Evolutionary conservation across 495 filamentous ascomycete genomes (phyloP).

Genomic region (Immersiella caudata): DNA sequence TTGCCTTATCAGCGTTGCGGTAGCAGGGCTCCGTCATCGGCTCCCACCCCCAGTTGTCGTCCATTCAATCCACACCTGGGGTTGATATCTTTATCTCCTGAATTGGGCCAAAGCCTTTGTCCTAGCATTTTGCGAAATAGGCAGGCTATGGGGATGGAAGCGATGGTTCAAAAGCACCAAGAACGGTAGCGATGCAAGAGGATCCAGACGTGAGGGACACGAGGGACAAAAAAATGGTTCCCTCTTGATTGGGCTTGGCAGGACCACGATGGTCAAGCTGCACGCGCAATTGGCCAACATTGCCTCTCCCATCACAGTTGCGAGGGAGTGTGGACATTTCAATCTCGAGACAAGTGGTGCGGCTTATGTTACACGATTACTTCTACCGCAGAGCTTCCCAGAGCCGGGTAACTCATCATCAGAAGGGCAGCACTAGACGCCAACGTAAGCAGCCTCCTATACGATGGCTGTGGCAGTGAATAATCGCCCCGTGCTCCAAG

Average conservation of each 20-base stretch:
- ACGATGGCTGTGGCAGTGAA: not conserved
- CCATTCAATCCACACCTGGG: not conserved
- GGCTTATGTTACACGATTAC: not conserved
- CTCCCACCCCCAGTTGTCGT: slow-evolving; percentile 5
- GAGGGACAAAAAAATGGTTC: slow-evolving; percentile 2
- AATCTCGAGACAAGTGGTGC: no score
- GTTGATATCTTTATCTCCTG: slow-evolving; percentile 2
- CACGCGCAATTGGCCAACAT: slow-evolving; percentile 13
- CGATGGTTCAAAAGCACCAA: not conserved
- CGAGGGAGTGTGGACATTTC: slow-evolving; percentile 6
- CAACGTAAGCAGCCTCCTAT: not conserved
- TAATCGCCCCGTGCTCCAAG: not conserved
- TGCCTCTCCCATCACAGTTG: not conserved
- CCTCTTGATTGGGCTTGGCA: slow-evolving; percentile 8
- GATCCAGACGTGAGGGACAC: not conserved
- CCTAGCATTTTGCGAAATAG: not conserved
- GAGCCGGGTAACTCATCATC: not conserved
- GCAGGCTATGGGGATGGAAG: not conserved
- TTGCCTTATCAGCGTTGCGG: slow-evolving; percentile 17
- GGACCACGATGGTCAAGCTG: slow-evolving; percentile 14
- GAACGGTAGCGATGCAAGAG: not conserved
- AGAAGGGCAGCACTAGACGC: not conserved
- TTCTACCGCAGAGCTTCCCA: not conserved
- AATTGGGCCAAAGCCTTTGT: not conserved
- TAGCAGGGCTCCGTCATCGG: slow-evolving; percentile 17